Evolutionary conservation across 208 protist genomes (phyloP).

Genomic region (Acanthamoeba castellanii): DNA sequence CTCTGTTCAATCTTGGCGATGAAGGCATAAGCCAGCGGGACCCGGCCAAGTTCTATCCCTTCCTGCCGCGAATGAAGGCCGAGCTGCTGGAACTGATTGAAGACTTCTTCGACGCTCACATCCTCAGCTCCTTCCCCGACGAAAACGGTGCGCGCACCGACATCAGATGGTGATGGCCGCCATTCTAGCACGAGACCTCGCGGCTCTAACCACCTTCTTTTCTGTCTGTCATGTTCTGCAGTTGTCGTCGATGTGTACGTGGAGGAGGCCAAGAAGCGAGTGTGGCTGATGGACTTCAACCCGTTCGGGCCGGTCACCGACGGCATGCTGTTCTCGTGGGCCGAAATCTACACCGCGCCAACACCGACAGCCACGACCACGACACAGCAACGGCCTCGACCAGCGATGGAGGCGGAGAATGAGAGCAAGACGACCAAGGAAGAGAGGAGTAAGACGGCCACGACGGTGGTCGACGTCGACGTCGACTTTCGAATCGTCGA

Average conservation of each 20-base stretch:
- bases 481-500: constrained; percentile 30
- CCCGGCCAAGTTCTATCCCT: constrained; percentile 19
- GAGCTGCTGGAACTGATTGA: not conserved
- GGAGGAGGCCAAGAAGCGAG: not conserved
- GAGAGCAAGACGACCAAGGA: not conserved
- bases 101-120: not conserved
- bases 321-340: constrained; percentile 37
- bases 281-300: constrained; percentile 55
- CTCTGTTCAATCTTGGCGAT: too few relatives aligned
- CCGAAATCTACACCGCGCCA: not conserved
- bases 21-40: constrained; percentile 41
- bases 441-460: not conserved
- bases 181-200: too few relatives aligned
- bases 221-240: not conserved
- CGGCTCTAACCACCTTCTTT: not conserved
- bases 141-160: not conserved
- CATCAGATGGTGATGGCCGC: not conserved
- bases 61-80: not conserved
- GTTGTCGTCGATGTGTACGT: constrained; percentile 52
- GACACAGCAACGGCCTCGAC: not conserved
- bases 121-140: not conserved
- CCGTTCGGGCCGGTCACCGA: constrained; percentile 39
- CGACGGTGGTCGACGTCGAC: not conserved
- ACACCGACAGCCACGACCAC: too few relatives aligned
- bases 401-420: not conserved